Conservation (phyloP, 2,329 filamentous ascomycete genomes). For the Rosellinia necatrix region DNA sequence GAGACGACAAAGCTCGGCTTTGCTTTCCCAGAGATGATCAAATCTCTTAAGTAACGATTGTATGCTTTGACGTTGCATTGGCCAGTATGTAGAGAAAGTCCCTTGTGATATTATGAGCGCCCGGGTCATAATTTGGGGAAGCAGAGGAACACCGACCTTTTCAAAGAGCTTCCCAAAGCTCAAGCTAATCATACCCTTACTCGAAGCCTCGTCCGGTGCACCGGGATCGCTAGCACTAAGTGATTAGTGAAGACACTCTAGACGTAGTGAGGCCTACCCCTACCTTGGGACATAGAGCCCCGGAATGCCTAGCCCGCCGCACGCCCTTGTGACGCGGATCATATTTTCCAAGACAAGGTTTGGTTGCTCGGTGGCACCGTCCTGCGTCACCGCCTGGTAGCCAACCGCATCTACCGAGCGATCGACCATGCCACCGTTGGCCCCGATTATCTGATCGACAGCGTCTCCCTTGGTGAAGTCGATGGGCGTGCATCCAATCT, state of each 20-base stretch:
- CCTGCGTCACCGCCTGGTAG: constrained; percentile 22
- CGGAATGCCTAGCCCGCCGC: constrained; percentile 15
- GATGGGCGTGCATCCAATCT: constrained; percentile 43
- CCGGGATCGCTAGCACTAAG: constrained; percentile 5
- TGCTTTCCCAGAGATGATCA: constrained; percentile 17
- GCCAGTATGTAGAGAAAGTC: constrained; percentile 11
- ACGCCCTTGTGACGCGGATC: constrained; percentile 9
- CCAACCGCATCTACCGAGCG: constrained; percentile 36
- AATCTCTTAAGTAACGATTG: constrained; percentile 17
- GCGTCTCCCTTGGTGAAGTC: constrained; percentile 38
- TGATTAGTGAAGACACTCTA: no score
- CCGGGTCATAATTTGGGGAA: neutral
- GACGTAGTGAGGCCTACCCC: no score
- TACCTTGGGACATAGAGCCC: constrained; percentile 11
- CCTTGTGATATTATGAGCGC: neutral
- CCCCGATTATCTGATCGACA: constrained; percentile 39
- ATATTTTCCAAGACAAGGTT: constrained; percentile 10
- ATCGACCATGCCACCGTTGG: constrained; percentile 29
- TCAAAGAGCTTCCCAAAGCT: constrained; percentile 19
- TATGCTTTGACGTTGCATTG: constrained; percentile 20
- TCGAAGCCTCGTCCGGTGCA: constrained; percentile 3
- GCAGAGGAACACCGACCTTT: constrained; percentile 1
- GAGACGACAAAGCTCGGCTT: constrained; percentile 18
- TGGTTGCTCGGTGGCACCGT: constrained; percentile 4
- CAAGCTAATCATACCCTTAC: constrained; percentile 11